Percentiles rank a stretch among this genome's conserved stretches.
Conservation (phyloP, 1,139 yeast species). For the Lodderomyces beijingensis region DNA sequence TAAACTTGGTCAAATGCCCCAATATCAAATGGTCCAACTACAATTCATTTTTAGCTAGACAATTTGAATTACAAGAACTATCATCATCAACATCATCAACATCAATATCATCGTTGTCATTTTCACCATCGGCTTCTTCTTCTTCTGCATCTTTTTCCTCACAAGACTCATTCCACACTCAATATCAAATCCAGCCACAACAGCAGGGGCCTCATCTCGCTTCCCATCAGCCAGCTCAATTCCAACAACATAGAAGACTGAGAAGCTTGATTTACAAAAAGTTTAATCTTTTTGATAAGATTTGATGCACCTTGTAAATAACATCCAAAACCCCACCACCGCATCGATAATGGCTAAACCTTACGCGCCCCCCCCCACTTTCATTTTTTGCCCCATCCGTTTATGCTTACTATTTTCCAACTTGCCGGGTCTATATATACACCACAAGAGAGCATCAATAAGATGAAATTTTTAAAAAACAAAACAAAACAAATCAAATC, state of each 20-base stretch:
- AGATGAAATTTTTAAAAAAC: too few relatives aligned
- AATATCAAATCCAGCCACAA: too few relatives aligned
- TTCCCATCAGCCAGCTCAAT: not conserved
- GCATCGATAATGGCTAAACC: too few relatives aligned
- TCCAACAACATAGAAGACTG: not conserved
- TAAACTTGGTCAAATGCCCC: conserved; percentile 33
- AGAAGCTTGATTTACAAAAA: not conserved
- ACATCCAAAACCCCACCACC: not conserved
- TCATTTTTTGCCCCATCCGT: not conserved
- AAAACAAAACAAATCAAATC: too few relatives aligned
- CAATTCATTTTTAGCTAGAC: conserved; percentile 14
- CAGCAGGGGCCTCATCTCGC: not conserved
- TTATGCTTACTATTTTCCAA: not conserved
- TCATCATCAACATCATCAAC: not conserved
- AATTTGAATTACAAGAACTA: conserved; percentile 9
- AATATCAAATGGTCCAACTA: conserved; percentile 36
- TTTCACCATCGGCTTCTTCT: not conserved
- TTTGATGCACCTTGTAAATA: not conserved
- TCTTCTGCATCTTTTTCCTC: not conserved
- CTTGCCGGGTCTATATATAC: too few relatives aligned
- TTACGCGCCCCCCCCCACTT: not conserved
- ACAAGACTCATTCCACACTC: not conserved
- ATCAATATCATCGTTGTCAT: not conserved
- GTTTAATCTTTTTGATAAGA: conserved; percentile 1
- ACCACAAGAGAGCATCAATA: too few relatives aligned